These are phyloP conservation scores for Hymenoscyphus fraxineus DNA, from an alignment of 2,329 filamentous ascomycete genomes.

Conservation along the genomic window DNA sequence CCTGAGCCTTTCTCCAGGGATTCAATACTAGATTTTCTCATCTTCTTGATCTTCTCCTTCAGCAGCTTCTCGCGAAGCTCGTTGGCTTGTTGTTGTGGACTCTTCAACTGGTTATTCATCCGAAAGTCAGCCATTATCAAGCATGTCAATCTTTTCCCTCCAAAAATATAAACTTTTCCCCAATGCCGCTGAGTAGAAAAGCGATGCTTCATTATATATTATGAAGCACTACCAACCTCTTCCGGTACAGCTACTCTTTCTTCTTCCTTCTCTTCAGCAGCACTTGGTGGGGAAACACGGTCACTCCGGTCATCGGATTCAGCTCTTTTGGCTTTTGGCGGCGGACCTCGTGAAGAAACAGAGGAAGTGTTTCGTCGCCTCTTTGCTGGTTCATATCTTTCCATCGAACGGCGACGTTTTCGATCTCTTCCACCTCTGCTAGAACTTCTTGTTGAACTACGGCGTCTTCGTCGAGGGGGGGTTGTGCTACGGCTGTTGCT, in stretches of 20 bases:
- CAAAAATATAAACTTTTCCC: neutral
- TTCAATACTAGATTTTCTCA: constrained; percentile 47
- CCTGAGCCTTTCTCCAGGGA: constrained; percentile 40
- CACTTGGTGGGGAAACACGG: constrained; percentile 27
- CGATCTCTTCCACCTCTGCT: constrained; percentile 30
- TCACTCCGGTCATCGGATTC: constrained; percentile 51
- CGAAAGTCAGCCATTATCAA: constrained; percentile 36
- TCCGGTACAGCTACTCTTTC: constrained; percentile 31
- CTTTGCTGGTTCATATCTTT: constrained; percentile 36
- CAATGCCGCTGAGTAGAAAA: constrained; percentile 17
- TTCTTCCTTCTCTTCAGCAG: constrained; percentile 22
- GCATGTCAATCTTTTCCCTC: constrained; percentile 10
- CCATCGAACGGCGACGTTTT: constrained; percentile 34
- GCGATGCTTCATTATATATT: constrained; percentile 21
- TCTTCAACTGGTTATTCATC: constrained; percentile 34
- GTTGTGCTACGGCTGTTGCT: constrained; percentile 35
- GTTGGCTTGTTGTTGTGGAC: constrained; percentile 41
- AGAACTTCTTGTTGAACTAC: constrained; percentile 27
- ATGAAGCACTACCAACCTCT: constrained; percentile 42
- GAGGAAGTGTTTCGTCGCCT: constrained; percentile 51
- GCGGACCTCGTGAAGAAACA: constrained; percentile 43
- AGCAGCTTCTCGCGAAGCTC: constrained; percentile 48
- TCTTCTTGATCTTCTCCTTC: constrained; percentile 53
- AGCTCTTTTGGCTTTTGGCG: constrained; percentile 50
- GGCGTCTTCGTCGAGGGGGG: constrained; percentile 31